phyloP scores from a whole-genome alignment of 768 basidiomycete species.

The Arthromyces matolae region DNA sequence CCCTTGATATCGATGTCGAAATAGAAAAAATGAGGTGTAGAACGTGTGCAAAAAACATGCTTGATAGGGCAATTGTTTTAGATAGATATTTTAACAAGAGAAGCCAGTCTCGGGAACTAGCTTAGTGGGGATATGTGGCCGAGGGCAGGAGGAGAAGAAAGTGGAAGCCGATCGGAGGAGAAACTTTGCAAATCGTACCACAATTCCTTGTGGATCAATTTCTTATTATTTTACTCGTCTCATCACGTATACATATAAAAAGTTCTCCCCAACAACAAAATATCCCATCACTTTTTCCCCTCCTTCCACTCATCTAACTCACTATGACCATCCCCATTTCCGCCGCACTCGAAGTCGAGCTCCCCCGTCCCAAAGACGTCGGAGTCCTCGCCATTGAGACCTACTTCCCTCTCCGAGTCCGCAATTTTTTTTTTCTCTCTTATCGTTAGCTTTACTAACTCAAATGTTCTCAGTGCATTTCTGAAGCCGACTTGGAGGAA shows the following conservation, averaged over 20 bases:
- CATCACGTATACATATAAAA: slow-evolving; percentile 32
- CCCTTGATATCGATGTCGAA: slow-evolving; percentile 6
- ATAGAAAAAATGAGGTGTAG: background rate
- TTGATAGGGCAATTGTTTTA: no score
- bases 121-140: slow-evolving; percentile 1
- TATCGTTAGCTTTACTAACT: slow-evolving; percentile 7
- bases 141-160: background rate
- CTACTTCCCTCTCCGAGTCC: slow-evolving; percentile 89
- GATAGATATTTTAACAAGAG: background rate
- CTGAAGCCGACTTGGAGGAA: slow-evolving; percentile 89
- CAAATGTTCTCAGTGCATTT: slow-evolving; percentile 73
- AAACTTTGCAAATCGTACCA: slow-evolving; percentile 39
- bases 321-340: slow-evolving; percentile 40
- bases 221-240: slow-evolving; percentile 34
- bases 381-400: slow-evolving; percentile 92
- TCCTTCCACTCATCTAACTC: slow-evolving; percentile 3
- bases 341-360: slow-evolving; percentile 32
- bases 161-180: slow-evolving; percentile 10
- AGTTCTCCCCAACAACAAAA: slow-evolving; percentile 9
- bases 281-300: slow-evolving; percentile 12
- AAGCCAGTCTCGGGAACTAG: background rate
- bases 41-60: no score
- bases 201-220: slow-evolving; percentile 33
- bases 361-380: slow-evolving; percentile 82
- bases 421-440: slow-evolving; percentile 19